Percentiles rank a stretch among this genome's conserved stretches.
Conservation (phyloP, 495 filamentous ascomycete species). For the Penicillium roqueforti region DNA sequence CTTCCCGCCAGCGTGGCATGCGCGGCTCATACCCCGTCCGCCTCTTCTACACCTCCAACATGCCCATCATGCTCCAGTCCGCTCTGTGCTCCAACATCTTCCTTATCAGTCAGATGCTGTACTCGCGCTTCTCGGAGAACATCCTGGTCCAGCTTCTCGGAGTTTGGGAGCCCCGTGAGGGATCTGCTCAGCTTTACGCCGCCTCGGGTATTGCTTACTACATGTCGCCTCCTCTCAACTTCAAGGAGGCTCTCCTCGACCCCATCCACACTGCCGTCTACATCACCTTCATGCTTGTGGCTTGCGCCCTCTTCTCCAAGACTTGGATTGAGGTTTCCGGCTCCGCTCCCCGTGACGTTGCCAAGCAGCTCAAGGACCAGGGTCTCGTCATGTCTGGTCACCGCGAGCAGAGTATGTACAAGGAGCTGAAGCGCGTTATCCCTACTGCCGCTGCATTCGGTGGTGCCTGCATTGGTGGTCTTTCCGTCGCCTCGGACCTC, state of each 20-base stretch:
- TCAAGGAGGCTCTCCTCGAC: conserved; percentile 92
- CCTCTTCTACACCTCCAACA: conserved; percentile 62
- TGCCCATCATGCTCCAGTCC: conserved; percentile 99
- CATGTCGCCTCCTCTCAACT: conserved; percentile 97
- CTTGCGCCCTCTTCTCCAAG: conserved; percentile 99
- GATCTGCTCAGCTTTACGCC: conserved; percentile 91
- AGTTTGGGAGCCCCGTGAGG: conserved; percentile 97
- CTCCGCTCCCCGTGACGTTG: conserved; percentile 94
- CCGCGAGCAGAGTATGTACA: conserved; percentile 99
- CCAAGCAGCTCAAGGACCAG: conserved; percentile 99
- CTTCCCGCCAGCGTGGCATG: conserved; percentile 96
- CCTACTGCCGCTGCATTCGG: conserved; percentile 97
- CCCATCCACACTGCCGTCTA: conserved; percentile 96
- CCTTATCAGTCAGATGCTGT: conserved; percentile 97
- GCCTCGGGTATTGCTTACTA: conserved; percentile 94
- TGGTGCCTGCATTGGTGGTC: conserved; percentile 97
- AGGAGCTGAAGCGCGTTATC: conserved; percentile 98
- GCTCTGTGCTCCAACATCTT: conserved; percentile 99
- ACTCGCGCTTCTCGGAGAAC: conserved; percentile 97
- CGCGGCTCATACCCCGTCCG: conserved; percentile 74
- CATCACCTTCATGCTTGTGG: conserved; percentile 93
- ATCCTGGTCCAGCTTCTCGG: conserved; percentile 93
- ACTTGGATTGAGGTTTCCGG: conserved; percentile 99
- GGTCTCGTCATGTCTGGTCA: conserved; percentile 99
- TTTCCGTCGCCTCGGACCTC: conserved; percentile 93